phyloP scores from a whole-genome alignment of 2,329 filamentous ascomycete genomes.

The Anthostomella pinea region DNA sequence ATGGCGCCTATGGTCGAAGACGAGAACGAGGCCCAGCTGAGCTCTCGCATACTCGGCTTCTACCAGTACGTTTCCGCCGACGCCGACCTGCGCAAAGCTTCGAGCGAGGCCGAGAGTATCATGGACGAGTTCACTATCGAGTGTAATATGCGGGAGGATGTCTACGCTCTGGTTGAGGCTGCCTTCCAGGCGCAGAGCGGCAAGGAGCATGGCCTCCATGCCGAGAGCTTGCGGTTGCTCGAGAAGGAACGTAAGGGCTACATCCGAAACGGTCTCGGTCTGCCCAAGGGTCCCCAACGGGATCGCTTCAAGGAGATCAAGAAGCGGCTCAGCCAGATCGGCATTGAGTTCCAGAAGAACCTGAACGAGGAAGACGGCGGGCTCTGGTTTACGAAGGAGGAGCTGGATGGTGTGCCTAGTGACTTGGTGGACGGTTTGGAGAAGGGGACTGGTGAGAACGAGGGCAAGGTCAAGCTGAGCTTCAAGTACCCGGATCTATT shows the following conservation, averaged over 20 bases:
- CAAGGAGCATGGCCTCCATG: conserved; percentile 54
- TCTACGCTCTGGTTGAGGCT: conserved; percentile 65
- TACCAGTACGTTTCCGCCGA: conserved; percentile 76
- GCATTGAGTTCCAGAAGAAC: conserved; percentile 75
- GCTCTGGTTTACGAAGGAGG: conserved; percentile 71
- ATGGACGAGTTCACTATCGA: conserved; percentile 78
- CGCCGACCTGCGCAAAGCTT: conserved; percentile 68
- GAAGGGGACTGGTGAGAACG: conserved; percentile 69
- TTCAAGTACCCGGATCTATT: conserved; percentile 86
- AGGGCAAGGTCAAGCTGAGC: conserved; percentile 70
- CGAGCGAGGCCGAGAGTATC: conserved; percentile 71
- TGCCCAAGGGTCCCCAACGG: conserved; percentile 66
- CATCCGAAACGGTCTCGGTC: conserved; percentile 70
- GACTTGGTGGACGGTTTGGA: conserved; percentile 66
- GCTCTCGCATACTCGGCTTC: conserved; percentile 68
- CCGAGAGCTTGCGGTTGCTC: conserved; percentile 68
- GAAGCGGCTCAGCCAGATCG: conserved; percentile 71
- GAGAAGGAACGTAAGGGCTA: conserved; percentile 77
- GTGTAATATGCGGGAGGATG: conserved; percentile 76
- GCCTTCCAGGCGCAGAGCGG: conserved; percentile 55
- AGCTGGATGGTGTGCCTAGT: conserved; percentile 71
- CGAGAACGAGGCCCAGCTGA: conserved; percentile 62
- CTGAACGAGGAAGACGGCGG: conserved; percentile 81
- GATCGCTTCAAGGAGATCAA: conserved; percentile 86
- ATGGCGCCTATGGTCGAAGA: conserved; percentile 68